These are phyloP conservation scores for Nigrograna mackinnonii DNA, from an alignment of 2,329 filamentous ascomycete species.

Conservation along the genomic window DNA sequence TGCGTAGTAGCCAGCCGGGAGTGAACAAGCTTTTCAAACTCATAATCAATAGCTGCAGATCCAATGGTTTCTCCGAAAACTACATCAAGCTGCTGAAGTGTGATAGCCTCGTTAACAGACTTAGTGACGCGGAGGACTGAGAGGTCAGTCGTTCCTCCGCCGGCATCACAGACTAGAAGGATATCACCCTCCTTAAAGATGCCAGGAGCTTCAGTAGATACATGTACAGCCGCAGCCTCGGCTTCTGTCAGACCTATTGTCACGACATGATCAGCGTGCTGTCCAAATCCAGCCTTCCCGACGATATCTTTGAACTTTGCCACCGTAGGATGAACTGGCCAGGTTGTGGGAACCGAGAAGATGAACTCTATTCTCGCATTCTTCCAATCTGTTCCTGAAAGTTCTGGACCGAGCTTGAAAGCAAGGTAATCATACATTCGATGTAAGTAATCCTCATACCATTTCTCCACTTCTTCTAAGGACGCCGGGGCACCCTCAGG, in stretches of 20 bases:
- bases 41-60: conserved; percentile 44
- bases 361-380: conserved; percentile 56
- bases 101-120: conserved; percentile 27
- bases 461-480: conserved; percentile 49
- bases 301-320: conserved; percentile 57
- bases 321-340: conserved; percentile 54
- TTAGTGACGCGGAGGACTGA: conserved; percentile 40
- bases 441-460: conserved; percentile 54
- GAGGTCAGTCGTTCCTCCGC: conserved; percentile 53
- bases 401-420: conserved; percentile 38
- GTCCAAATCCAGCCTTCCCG: conserved; percentile 53
- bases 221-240: conserved; percentile 57
- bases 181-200: conserved; percentile 46
- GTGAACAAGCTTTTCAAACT: conserved; percentile 41
- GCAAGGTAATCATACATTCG: conserved; percentile 54
- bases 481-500: conserved; percentile 48
- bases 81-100: conserved; percentile 39
- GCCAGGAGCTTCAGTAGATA: conserved; percentile 40
- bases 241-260: conserved; percentile 56
- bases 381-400: conserved; percentile 38
- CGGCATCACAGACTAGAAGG: conserved; percentile 55
- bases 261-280: conserved; percentile 39
- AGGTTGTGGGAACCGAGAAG: conserved; percentile 63
- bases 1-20: conserved; percentile 34
- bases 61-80: conserved; percentile 47